These are phyloP conservation scores for Xylariaceae sp. DNA, from an alignment of 2,329 filamentous ascomycete genomes.

Conservation along the genomic window DNA sequence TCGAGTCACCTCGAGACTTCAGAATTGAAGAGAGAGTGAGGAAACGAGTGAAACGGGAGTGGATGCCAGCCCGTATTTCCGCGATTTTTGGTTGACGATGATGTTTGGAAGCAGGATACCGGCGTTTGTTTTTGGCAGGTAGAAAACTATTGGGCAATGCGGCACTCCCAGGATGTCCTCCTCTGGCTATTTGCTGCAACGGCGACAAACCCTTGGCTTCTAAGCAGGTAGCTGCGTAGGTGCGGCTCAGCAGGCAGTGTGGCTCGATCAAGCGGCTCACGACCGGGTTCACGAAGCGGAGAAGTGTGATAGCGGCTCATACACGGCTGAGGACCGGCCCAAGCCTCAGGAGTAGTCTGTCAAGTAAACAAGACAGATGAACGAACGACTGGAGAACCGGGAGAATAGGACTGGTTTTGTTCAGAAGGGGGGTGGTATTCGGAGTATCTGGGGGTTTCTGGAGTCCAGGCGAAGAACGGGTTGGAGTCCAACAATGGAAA, in stretches of 20 bases:
- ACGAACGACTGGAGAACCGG: constrained; percentile 8
- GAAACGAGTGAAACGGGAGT: background rate
- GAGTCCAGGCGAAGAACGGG: constrained; percentile 2
- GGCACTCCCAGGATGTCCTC: background rate
- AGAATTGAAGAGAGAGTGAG: background rate
- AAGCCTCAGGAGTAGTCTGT: background rate
- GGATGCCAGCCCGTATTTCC: constrained; percentile 3
- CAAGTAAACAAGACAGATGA: background rate
- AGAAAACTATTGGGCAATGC: background rate
- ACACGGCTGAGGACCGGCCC: background rate
- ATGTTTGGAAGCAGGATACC: background rate
- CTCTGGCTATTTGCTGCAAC: background rate
- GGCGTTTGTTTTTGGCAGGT: background rate
- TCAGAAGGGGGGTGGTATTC: background rate
- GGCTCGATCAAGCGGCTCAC: constrained; percentile 7
- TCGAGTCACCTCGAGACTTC: constrained; percentile 1
- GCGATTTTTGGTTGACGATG: background rate
- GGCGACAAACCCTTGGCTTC: background rate
- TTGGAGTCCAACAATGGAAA: constrained; percentile 4
- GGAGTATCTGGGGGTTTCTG: background rate
- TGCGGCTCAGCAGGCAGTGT: constrained; percentile 6
- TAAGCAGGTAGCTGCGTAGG: background rate
- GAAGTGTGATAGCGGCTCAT: constrained; percentile 1
- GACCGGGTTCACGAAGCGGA: background rate
- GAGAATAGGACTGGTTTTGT: background rate